Percentiles rank a stretch among this genome's conserved stretches.
These are phyloP conservation scores for Paramecium sonneborni DNA, from an alignment of 73 alveolate species.

Conservation along the genomic window DNA sequence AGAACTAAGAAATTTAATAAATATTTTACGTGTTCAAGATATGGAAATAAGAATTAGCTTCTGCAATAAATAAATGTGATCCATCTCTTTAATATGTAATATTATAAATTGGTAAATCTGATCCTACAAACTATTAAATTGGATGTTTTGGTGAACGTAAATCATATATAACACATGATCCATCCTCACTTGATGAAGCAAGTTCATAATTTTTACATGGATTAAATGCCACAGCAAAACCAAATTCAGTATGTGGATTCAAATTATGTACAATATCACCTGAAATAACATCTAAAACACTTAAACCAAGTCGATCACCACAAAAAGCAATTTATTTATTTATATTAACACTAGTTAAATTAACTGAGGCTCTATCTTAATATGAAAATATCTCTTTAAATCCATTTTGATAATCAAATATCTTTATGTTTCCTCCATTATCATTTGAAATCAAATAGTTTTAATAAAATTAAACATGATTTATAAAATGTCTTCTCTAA, in stretches of 20 bases:
- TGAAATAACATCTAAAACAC: neutral
- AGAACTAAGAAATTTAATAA: neutral
- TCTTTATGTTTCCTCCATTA: neutral
- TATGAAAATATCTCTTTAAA: neutral
- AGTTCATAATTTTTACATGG: conserved; percentile 31
- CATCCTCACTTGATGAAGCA: conserved; percentile 20
- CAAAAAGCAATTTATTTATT: conserved; percentile 21
- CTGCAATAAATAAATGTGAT: neutral
- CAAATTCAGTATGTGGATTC: conserved; percentile 12
- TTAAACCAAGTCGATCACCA: conserved; percentile 32
- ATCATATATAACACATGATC: conserved; percentile 13
- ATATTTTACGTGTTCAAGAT: neutral
- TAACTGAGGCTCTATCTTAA: neutral
- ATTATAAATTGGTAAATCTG: neutral
- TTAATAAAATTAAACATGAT: conserved; percentile 18
- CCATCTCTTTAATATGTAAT: neutral
- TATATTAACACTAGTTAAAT: neutral
- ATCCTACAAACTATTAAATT: neutral
- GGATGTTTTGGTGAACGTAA: conserved; percentile 5
- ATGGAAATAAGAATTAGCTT: neutral
- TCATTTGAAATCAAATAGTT: neutral
- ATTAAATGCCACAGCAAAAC: conserved; percentile 36
- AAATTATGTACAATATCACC: neutral
- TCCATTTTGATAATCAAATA: conserved; percentile 29
- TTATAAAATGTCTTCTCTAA: neutral